Evolutionary conservation across 2,329 filamentous ascomycete genomes (phyloP).

Genomic region (Fusarium heterosporum): DNA sequence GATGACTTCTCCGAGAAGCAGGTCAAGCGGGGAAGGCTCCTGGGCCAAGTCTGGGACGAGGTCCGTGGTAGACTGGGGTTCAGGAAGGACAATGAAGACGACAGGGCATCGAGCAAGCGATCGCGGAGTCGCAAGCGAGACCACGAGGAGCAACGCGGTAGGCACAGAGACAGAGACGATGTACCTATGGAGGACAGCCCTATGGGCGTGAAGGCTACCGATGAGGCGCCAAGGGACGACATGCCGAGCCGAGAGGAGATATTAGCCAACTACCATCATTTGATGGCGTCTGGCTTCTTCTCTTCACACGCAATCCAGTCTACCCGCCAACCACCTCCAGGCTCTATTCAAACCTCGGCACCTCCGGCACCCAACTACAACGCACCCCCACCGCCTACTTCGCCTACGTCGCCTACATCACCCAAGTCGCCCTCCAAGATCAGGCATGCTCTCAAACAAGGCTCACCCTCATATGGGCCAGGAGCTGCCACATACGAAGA

Average conservation of each 20-base stretch:
- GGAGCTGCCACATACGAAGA: slow-evolving; percentile 44
- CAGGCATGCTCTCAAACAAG: slow-evolving; percentile 22
- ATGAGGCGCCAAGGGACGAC: slow-evolving; percentile 36
- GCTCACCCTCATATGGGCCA: slow-evolving; percentile 22
- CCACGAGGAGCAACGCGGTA: slow-evolving; percentile 30
- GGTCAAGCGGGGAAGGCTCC: slow-evolving; percentile 49
- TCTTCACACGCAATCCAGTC: slow-evolving; percentile 68
- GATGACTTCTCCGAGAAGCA: slow-evolving; percentile 51
- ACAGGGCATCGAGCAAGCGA: slow-evolving; percentile 41
- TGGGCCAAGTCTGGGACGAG: slow-evolving; percentile 56
- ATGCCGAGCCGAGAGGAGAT: slow-evolving; percentile 62
- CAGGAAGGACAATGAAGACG: slow-evolving; percentile 43
- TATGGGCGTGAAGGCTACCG: slow-evolving; percentile 16
- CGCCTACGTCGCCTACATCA: slow-evolving; percentile 15
- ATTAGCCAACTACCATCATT: slow-evolving; percentile 66
- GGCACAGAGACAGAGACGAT: slow-evolving; percentile 35
- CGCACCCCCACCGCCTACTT: slow-evolving; percentile 20
- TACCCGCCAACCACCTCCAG: slow-evolving; percentile 58
- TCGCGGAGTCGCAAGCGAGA: slow-evolving; percentile 40
- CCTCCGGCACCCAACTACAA: slow-evolving; percentile 12
- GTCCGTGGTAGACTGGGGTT: slow-evolving; percentile 51
- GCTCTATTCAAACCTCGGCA: slow-evolving; percentile 19
- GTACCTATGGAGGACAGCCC: slow-evolving; percentile 26
- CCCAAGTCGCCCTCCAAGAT: slow-evolving; percentile 32
- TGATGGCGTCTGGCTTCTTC: slow-evolving; percentile 70